Evolutionary conservation across 106 monocot genomes (phyloP).

Genomic region (Gastrodia elata): DNA sequence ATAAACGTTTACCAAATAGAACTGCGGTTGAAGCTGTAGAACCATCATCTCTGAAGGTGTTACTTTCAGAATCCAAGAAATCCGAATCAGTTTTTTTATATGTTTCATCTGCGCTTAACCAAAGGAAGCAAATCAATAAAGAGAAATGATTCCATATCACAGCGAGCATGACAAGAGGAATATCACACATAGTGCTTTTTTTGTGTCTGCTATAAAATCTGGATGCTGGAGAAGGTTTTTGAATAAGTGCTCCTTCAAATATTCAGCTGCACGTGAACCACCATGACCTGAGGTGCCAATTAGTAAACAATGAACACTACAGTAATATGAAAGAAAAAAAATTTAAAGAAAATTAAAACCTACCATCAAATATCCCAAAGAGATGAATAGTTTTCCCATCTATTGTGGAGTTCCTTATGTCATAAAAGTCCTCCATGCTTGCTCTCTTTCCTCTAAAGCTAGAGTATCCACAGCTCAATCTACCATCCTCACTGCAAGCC

Average conservation of each 20-base stretch:
- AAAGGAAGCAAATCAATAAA: not conserved
- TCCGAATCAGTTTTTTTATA: constrained; percentile 75
- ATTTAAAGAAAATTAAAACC: constrained; percentile 2
- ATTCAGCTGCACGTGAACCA: constrained; percentile 87
- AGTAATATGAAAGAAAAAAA: constrained; percentile 4
- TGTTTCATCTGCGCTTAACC: constrained; percentile 56
- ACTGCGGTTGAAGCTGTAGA: constrained; percentile 90
- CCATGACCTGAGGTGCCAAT: constrained; percentile 57
- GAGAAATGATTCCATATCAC: not conserved
- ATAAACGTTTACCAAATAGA: constrained; percentile 73
- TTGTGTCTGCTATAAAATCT: constrained; percentile 67
- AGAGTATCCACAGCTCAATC: constrained; percentile 18
- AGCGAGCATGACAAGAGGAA: not conserved
- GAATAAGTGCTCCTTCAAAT: constrained; percentile 84
- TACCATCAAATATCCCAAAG: constrained; percentile 68
- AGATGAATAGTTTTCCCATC: constrained; percentile 16
- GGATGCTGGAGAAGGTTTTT: constrained; percentile 90
- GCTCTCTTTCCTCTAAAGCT: constrained; percentile 21
- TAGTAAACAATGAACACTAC: not conserved
- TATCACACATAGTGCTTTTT: constrained; percentile 66
- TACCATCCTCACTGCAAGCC: constrained; percentile 13
- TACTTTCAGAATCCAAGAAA: constrained; percentile 67
- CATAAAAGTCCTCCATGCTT: constrained; percentile 20
- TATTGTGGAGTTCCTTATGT: constrained; percentile 11
- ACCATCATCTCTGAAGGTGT: constrained; percentile 79